Evolutionary conservation across 495 filamentous ascomycete genomes (phyloP), one percentile per base, ranked within the genome.

Genomic region (Aspergillus haitiensis): DNA sequence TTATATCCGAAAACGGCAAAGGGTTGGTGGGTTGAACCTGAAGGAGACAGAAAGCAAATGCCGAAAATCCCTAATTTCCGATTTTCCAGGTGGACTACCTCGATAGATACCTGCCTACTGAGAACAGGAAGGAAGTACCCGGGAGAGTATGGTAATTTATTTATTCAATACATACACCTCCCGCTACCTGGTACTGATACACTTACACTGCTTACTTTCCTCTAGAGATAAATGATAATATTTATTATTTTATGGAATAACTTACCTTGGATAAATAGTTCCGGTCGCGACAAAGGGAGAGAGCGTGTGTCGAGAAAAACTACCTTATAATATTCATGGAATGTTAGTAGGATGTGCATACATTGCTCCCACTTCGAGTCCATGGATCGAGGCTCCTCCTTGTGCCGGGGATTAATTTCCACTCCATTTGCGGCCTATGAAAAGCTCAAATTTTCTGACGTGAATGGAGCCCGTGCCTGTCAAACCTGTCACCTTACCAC

Each of bases 401-500:
- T 18, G 27, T 11, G 48, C 21, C 48, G 48, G 48, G 48, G 48
- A 34, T 32, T 51, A 51, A 51, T 11, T 33, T 51, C 15, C 8
- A 18, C 44, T 32, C 10, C 18, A 10, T 2, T 12, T 51, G 3
- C 18, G 7, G 48, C 48, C 48, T 51, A 51, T 51, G 48, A 33
- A 34, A 51, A 15, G 8, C 31, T 18, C 27, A 32, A n/a, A 12
- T 34, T 31, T 33, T n/a, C 34, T 34, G 48, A n/a, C 48, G 21
- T 51, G 32, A 32, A 51, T 51, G 48, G 48, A 34, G 48, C 47
- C 56, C 18, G 56, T 58, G 56, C 34, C 56, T 58, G 47, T 58
- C 56, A 58, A 52, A 58, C 18, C 56, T 58, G 56, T 58, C 56
- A 52, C 36, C 47, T 58, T 58, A 34, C 27, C 53, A 21, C 27